Evolutionary conservation across 1,139 yeast species (phyloP).

Genomic region (Lodderomyces orthopsilosis): DNA sequence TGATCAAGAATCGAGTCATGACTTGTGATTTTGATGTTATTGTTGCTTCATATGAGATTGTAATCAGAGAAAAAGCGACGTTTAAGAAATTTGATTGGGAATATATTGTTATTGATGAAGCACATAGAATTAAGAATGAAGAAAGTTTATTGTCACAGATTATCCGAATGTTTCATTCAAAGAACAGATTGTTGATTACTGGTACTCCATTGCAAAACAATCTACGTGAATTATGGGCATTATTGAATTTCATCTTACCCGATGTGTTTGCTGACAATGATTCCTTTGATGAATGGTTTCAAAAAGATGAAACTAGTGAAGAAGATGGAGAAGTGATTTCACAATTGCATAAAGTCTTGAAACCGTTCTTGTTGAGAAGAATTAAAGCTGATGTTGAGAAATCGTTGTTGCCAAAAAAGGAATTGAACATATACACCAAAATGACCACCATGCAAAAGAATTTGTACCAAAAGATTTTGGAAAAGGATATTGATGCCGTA

Average conservation of each 20-base stretch:
- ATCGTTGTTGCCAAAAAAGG: conserved; percentile 70
- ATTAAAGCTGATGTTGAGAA: conserved; percentile 79
- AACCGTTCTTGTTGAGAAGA: conserved; percentile 72
- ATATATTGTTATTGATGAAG: conserved; percentile 76
- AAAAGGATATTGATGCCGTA: conserved; percentile 80
- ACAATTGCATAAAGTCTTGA: conserved; percentile 84
- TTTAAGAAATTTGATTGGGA: conserved; percentile 69
- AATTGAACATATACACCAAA: conserved; percentile 66
- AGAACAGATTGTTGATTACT: conserved; percentile 66
- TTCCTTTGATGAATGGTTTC: conserved; percentile 74
- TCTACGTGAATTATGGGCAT: conserved; percentile 77
- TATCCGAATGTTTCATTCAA: conserved; percentile 68
- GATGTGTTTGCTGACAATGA: conserved; percentile 76
- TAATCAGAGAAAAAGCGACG: conserved; percentile 66
- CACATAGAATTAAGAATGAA: conserved; percentile 78
- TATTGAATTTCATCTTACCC: conserved; percentile 69
- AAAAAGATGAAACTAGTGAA: conserved; percentile 24
- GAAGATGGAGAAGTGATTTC: conserved; percentile 59
- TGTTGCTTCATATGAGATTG: conserved; percentile 73
- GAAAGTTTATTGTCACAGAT: conserved; percentile 73
- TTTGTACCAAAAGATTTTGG: conserved; percentile 74
- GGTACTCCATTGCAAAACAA: conserved; percentile 84
- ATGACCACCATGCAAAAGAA: conserved; percentile 75
- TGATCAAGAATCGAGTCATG: conserved; percentile 51
- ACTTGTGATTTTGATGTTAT: conserved; percentile 70